phyloP scores from a whole-genome alignment of 148 eudicot genomes.

The Cornus kousa region DNA sequence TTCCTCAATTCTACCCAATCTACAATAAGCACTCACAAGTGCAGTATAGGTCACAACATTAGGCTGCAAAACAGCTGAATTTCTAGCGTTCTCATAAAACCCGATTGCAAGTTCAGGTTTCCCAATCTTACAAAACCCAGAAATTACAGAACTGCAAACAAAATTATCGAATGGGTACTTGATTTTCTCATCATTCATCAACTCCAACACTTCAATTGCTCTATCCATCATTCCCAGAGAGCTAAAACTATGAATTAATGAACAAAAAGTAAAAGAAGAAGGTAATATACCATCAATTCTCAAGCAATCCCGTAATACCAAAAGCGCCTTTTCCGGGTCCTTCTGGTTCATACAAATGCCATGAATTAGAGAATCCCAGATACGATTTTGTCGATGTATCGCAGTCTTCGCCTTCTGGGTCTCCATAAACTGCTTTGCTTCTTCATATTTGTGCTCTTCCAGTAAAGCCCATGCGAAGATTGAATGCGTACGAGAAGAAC shows the following conservation, averaged over 20 bases:
- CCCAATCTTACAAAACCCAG: slow-evolving; percentile 48
- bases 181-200: slow-evolving; percentile 36
- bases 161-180: slow-evolving; percentile 41
- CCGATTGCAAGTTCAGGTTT: slow-evolving; percentile 46
- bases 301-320: slow-evolving; percentile 28
- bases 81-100: slow-evolving; percentile 43
- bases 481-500: slow-evolving; percentile 25
- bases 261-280: slow-evolving; percentile 40
- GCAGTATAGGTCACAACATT: slow-evolving; percentile 43
- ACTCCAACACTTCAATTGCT: slow-evolving; percentile 41
- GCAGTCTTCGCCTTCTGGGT: slow-evolving; percentile 19
- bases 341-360: slow-evolving; percentile 28
- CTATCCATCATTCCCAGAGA: slow-evolving; percentile 36
- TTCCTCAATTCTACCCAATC: slow-evolving; percentile 27
- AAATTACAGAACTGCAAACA: slow-evolving; percentile 48
- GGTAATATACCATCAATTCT: slow-evolving; percentile 26
- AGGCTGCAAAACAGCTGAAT: slow-evolving; percentile 23
- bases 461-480: slow-evolving; percentile 32
- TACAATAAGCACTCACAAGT: slow-evolving; percentile 36
- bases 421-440: slow-evolving; percentile 25
- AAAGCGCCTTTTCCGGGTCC: slow-evolving; percentile 44
- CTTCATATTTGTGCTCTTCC: slow-evolving; percentile 29
- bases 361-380: slow-evolving; percentile 36
- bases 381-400: slow-evolving; percentile 17
- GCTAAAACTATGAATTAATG: slow-evolving; percentile 32